Conservation (phyloP, 1,139 yeast species). For the Pichia sp. region DNA sequence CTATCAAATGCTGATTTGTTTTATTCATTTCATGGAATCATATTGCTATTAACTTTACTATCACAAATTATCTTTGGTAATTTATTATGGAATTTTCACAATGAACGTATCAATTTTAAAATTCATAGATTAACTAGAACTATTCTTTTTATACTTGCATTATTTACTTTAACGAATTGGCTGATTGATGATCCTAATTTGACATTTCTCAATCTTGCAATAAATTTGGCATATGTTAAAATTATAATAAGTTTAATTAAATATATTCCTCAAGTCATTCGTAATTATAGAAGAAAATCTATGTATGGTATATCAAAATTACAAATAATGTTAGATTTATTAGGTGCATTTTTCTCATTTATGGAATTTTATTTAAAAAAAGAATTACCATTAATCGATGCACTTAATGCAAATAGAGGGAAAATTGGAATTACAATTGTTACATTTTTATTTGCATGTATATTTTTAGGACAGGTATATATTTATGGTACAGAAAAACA, state of each 20-base stretch:
- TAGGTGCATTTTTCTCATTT: conserved; percentile 49
- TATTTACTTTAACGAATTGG: conserved; percentile 17
- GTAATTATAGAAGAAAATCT: conserved; percentile 47
- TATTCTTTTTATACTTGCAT: conserved; percentile 6
- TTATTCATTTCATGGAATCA: conserved; percentile 39
- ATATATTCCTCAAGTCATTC: conserved; percentile 54
- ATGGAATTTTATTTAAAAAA: conserved; percentile 39
- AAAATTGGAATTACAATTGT: conserved; percentile 34
- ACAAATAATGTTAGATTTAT: conserved; percentile 44
- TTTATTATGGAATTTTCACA: conserved; percentile 29
- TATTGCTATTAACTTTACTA: conserved; percentile 32
- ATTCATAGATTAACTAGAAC: conserved; percentile 24
- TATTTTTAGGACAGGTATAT: conserved; percentile 30
- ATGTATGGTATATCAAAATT: conserved; percentile 53
- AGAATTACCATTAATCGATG: conserved; percentile 16
- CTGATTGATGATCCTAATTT: conserved; percentile 13
- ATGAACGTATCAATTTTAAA: conserved; percentile 25
- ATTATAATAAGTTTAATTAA: conserved; percentile 50
- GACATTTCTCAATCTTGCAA: conserved; percentile 33
- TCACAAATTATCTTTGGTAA: conserved; percentile 35
- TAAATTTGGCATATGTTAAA: conserved; percentile 44
- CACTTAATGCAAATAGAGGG: conserved; percentile 31
- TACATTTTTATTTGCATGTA: conserved; percentile 31
- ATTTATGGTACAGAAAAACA: conserved; percentile 17
- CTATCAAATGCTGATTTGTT: conserved; percentile 37